Evolutionary conservation across 495 filamentous ascomycete genomes (phyloP).

Genomic region (Bacidia rubella): DNA sequence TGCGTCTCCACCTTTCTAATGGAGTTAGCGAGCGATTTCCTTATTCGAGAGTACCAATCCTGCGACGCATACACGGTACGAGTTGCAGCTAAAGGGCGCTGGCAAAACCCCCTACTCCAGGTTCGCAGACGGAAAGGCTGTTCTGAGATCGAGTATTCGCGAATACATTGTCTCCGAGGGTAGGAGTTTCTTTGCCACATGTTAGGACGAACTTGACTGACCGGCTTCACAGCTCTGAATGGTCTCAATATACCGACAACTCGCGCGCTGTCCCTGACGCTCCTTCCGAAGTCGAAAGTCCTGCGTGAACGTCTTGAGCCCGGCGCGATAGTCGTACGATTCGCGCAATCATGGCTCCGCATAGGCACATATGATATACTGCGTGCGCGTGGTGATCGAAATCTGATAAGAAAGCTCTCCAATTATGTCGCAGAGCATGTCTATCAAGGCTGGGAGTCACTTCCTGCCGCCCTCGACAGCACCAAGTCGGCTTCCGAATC

Average conservation of each 20-base stretch:
- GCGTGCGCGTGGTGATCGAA: conserved; percentile 65
- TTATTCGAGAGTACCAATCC: conserved; percentile 84
- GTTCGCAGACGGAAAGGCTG: conserved; percentile 95
- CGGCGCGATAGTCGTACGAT: conserved; percentile 80
- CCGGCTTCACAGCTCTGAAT: conserved; percentile 40
- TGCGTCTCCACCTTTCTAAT: background rate
- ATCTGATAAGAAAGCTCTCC: conserved; percentile 54
- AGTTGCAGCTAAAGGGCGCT: conserved; percentile 88
- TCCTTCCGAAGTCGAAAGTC: conserved; percentile 59
- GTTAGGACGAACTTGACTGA: conserved; percentile 9
- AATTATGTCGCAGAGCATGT: conserved; percentile 79
- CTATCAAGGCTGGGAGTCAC: conserved; percentile 65
- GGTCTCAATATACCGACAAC: conserved; percentile 77
- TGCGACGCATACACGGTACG: conserved; percentile 55
- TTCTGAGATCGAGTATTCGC: conserved; percentile 77
- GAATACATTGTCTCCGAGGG: conserved; percentile 83
- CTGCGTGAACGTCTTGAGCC: conserved; percentile 76
- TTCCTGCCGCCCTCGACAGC: conserved; percentile 45
- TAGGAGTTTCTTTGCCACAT: conserved; percentile 21
- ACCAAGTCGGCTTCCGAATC: conserved; percentile 24
- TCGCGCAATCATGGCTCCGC: conserved; percentile 82
- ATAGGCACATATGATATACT: conserved; percentile 91
- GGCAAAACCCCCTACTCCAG: conserved; percentile 87
- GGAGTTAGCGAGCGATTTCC: conserved; percentile 57
- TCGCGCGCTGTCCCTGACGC: conserved; percentile 66